Conservation (phyloP, 306 rosid species). For the Fragaria vesca region DNA sequence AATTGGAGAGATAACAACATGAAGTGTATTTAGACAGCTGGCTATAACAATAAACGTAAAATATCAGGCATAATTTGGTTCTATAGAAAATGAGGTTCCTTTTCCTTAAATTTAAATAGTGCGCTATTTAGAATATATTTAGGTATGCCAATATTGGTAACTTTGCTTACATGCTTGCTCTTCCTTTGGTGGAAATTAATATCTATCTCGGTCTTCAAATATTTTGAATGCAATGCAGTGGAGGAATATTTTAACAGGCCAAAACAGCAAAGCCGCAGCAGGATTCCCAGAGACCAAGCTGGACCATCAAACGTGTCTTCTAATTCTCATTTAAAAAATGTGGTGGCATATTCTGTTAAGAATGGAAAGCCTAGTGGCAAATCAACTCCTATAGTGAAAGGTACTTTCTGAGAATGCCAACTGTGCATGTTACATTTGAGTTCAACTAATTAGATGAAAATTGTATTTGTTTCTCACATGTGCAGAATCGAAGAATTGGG, state of each 20-base stretch:
- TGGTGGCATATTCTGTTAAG: not conserved
- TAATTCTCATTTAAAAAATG: slow-evolving; percentile 2
- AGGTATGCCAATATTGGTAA: too few relatives aligned
- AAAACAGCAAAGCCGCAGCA: slow-evolving; percentile 15
- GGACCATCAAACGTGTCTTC: slow-evolving; percentile 14
- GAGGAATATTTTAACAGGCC: slow-evolving; percentile 46
- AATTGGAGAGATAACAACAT: not conserved
- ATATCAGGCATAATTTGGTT: not conserved
- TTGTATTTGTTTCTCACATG: not conserved
- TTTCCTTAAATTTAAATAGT: not conserved
- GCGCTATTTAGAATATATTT: not conserved
- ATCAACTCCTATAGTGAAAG: slow-evolving; percentile 4
- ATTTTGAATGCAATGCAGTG: slow-evolving; percentile 43
- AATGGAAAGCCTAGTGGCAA: slow-evolving; percentile 4
- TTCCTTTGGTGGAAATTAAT: not conserved
- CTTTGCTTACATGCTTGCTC: not conserved
- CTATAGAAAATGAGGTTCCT: not conserved
- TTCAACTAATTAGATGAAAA: not conserved
- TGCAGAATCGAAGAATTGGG: not conserved
- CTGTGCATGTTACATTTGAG: not conserved
- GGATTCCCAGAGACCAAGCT: not conserved
- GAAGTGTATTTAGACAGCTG: not conserved
- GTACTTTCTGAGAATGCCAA: slow-evolving; percentile 17
- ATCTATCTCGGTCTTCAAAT: slow-evolving; percentile 6
- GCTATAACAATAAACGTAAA: not conserved